These are phyloP conservation scores for Aphanomyces euteiches DNA, from an alignment of 352 stramenopile genomes.

Conservation along the genomic window DNA sequence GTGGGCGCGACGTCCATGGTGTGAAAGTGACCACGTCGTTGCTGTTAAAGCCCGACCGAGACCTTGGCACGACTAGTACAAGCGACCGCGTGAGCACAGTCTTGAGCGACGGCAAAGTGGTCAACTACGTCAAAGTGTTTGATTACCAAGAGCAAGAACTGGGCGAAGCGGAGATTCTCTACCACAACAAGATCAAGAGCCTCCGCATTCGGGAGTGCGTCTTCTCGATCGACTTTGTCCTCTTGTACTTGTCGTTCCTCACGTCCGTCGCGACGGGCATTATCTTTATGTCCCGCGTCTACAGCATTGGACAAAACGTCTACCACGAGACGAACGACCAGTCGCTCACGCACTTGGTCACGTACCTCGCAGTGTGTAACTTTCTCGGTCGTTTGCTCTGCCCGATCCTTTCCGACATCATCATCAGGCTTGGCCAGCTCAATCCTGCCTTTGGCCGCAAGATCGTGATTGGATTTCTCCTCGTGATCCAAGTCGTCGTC, in stretches of 20 bases:
- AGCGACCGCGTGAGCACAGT: not conserved
- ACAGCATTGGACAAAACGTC: not conserved
- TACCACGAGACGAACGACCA: not conserved
- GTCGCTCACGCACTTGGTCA: not conserved
- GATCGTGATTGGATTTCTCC: not conserved
- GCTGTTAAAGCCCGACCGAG: not conserved
- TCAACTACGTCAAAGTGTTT: not conserved
- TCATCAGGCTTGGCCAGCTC: not conserved
- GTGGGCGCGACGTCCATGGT: slow-evolving; percentile 59
- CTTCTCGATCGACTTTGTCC: not conserved
- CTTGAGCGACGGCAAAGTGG: not conserved
- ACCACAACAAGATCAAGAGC: slow-evolving; percentile 17
- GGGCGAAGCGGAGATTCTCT: not conserved
- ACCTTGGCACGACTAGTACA: not conserved
- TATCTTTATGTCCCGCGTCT: slow-evolving; percentile 36
- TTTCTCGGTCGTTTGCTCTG: not conserved
- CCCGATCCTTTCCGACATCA: not conserved
- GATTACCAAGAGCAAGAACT: slow-evolving; percentile 13
- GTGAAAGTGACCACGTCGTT: slow-evolving; percentile 23
- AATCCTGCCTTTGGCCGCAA: not conserved
- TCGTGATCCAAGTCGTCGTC: not conserved
- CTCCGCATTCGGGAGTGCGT: slow-evolving; percentile 22
- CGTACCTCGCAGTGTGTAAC: not conserved
- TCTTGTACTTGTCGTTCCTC: slow-evolving; percentile 36
- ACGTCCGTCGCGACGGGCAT: slow-evolving; percentile 58